These are phyloP conservation scores for Astraeus odoratus DNA, from an alignment of 768 basidiomycete species.

Conservation along the genomic window DNA sequence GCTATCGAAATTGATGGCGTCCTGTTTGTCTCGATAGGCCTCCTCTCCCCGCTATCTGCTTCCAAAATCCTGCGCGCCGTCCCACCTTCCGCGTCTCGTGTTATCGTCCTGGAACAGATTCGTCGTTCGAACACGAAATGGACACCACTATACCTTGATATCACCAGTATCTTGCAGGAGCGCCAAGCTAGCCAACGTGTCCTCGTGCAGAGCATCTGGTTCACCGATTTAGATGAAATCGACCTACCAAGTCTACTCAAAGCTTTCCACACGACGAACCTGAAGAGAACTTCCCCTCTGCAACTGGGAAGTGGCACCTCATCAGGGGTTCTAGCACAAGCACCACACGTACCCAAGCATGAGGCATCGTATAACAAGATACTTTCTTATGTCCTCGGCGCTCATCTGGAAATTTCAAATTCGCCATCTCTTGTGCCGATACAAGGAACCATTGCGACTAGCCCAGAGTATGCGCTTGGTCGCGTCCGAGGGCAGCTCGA, in stretches of 20 bases:
- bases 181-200: slow-evolving; percentile 43
- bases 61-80: slow-evolving; percentile 51
- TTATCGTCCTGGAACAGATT: slow-evolving; percentile 81
- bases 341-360: slow-evolving; percentile 77
- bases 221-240: slow-evolving; percentile 43
- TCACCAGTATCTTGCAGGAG: slow-evolving; percentile 65
- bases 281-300: slow-evolving; percentile 37
- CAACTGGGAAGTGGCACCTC: slow-evolving; percentile 38
- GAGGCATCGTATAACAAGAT: slow-evolving; percentile 91
- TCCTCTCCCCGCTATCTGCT: slow-evolving; percentile 63
- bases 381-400: slow-evolving; percentile 70
- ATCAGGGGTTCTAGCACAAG: slow-evolving; percentile 13
- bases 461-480: slow-evolving; percentile 93
- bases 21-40: slow-evolving; percentile 54
- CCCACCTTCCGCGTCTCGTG: slow-evolving; percentile 53
- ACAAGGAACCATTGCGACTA: slow-evolving; percentile 72
- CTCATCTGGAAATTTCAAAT: slow-evolving; percentile 80
- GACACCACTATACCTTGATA: slow-evolving; percentile 82
- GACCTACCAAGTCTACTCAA: slow-evolving; percentile 40
- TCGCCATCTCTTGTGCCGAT: slow-evolving; percentile 64
- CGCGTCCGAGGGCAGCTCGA: slow-evolving; percentile 80
- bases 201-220: slow-evolving; percentile 51
- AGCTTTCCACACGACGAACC: slow-evolving; percentile 40
- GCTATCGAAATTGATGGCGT: slow-evolving; percentile 47
- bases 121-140: slow-evolving; percentile 74